phyloP scores from a whole-genome alignment of 345 rosid species.

The Camelina hispida region DNA sequence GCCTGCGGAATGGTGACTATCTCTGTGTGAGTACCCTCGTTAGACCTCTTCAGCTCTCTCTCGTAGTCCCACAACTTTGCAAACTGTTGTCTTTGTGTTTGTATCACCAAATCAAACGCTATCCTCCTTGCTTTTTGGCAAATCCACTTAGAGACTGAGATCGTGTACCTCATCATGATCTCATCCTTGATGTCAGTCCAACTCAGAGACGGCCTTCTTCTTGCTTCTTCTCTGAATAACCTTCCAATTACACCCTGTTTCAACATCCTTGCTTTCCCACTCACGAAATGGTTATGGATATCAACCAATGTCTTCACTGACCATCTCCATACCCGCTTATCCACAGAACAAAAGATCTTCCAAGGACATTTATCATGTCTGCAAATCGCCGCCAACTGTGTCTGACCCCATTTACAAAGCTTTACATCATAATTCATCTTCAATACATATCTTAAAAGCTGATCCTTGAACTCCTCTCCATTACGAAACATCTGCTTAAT shows the following conservation, averaged over 20 bases:
- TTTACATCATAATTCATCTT: not conserved
- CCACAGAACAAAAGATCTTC: not conserved
- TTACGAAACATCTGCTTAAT: not conserved
- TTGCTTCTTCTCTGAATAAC: too few species aligned
- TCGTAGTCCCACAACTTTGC: constrained; percentile 1
- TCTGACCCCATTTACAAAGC: not conserved
- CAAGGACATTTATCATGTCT: not conserved
- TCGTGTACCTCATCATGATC: not conserved
- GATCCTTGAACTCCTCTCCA: not conserved
- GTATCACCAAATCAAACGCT: not conserved
- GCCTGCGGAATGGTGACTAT: too few species aligned
- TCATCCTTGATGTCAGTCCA: constrained; percentile 1
- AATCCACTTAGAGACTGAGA: not conserved
- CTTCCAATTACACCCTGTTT: not conserved
- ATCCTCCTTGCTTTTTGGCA: not conserved
- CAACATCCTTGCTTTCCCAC: not conserved
- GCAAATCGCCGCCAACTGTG: not conserved
- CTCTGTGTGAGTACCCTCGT: not conserved
- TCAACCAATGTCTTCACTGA: not conserved
- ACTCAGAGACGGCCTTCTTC: not conserved
- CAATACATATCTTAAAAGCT: not conserved
- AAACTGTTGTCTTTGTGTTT: not conserved
- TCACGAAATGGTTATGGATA: not conserved
- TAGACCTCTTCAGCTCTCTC: not conserved
- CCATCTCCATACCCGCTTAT: not conserved